Evolutionary conservation across 129 eudicot genomes (phyloP), one percentile per base, ranked within the genome.

Genomic region (Saussurea involucrata): DNA sequence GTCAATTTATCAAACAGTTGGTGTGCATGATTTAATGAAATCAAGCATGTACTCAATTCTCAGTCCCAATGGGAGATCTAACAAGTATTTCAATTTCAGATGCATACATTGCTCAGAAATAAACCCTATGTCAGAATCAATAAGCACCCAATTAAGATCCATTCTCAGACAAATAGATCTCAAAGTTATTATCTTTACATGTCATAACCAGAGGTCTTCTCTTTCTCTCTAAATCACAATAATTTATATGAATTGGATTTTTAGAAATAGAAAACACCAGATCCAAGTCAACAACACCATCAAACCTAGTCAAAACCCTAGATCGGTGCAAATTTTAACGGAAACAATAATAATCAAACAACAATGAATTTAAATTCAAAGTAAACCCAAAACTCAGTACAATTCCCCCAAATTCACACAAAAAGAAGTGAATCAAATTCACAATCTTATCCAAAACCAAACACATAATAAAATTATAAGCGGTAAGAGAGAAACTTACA

Each of bases 401-500:
- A 46, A 29, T 66, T 44, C 15, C 33, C 44, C 64, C 24, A 58
- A 44, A 75, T 27, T 18, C n/a, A 25, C 27, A 27, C 21, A 11
- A 42, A 25, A 68, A 36, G 18, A 13, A 37, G 20, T 2, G 10
- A 9, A 69, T 24, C 31, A 63, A 74, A 71, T 58, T 28, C 13
- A 61, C 71, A 63, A 71, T 9, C 67, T n/a, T 63, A 66, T 31
- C 33, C 32, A n/a, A 4, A 78, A 61, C 53, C n/a, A 25, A 40
- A 70, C 20, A 68, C 65, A 29, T 4, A 0, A 74, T 13, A 42
- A 40, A 53, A 53, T 17, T n/a, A 0, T 61, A 33, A n/a, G 33
- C 3, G 5, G 58, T 8, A 2, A 36, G 0, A 25, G 5, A 13
- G 1, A 55, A 21, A 82, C 95, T 87, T 81, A 90, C 95, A 81